Evolutionary conservation across 139 green algal species (phyloP).

Genomic region (Chlamydomonas schloesseri): DNA sequence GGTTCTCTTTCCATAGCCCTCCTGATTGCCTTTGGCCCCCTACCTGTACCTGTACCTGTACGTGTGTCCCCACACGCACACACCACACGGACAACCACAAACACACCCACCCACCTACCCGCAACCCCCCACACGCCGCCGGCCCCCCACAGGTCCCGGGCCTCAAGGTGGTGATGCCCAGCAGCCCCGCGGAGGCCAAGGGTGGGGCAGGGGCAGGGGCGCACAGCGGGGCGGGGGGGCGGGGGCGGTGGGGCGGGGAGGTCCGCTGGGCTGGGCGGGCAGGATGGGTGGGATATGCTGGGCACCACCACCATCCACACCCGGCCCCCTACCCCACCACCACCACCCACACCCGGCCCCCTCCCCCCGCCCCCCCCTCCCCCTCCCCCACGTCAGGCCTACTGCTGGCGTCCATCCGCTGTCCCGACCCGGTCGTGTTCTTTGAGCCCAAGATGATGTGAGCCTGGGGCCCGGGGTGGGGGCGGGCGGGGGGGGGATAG

Average conservation of each 20-base stretch:
- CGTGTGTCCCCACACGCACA: slow-evolving; percentile 36
- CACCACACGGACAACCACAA: too few species aligned
- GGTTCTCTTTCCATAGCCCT: too few species aligned
- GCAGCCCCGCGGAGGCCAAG: slow-evolving; percentile 83
- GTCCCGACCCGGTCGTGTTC: slow-evolving; percentile 91
- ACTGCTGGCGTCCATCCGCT: slow-evolving; percentile 84
- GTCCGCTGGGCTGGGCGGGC: too few species aligned
- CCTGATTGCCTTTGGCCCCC: not conserved
- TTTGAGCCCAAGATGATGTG: slow-evolving; percentile 95
- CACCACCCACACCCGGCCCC: not conserved
- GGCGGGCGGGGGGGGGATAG: not conserved
- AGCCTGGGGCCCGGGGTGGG: slow-evolving; percentile 6
- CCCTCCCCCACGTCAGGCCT: slow-evolving; percentile 68
- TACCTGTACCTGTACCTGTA: not conserved
- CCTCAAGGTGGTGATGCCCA: slow-evolving; percentile 84
- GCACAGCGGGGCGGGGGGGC: not conserved
- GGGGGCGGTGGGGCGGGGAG: not conserved
- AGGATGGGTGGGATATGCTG: too few species aligned
- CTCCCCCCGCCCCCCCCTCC: not conserved
- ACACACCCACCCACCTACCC: too few species aligned
- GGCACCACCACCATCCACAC: too few species aligned
- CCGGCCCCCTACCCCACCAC: not conserved
- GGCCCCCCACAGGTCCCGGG: slow-evolving; percentile 73
- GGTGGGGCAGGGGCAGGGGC: slow-evolving; percentile 16
- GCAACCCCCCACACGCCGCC: too few species aligned